A percentile compares a stretch with the other conserved stretches of the same genome.
Conservation (phyloP, 345 rosid genomes). For the Citrus inodora region DNA sequence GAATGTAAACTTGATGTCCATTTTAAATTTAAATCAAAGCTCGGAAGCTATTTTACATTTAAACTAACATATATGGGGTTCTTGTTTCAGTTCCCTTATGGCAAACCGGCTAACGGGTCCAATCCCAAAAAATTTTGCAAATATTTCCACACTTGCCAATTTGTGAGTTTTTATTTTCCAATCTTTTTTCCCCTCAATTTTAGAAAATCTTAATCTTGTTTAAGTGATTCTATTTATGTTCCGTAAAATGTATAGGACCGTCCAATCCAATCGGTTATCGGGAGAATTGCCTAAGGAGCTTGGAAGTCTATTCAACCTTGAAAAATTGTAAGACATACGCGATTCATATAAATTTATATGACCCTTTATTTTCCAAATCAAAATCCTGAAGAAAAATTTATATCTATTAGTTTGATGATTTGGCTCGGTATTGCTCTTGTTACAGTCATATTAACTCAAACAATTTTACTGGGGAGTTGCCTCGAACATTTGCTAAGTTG, state of each 20-base stretch:
- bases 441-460: slow-evolving; percentile 47
- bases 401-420: neutral
- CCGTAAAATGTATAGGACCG: neutral
- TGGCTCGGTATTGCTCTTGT: neutral
- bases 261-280: slow-evolving; percentile 27
- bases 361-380: neutral
- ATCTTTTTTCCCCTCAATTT: neutral
- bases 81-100: slow-evolving; percentile 33
- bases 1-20: no score
- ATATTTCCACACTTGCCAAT: slow-evolving; percentile 30
- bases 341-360: neutral
- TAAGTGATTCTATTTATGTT: neutral
- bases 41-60: no score
- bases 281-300: slow-evolving; percentile 37
- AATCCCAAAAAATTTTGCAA: slow-evolving; percentile 50
- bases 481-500: slow-evolving; percentile 45
- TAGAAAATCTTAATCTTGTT: neutral
- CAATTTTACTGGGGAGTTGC: slow-evolving; percentile 44
- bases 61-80: neutral
- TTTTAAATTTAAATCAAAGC: no score
- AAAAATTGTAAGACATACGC: slow-evolving; percentile 12
- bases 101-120: slow-evolving; percentile 50
- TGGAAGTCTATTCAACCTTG: slow-evolving; percentile 21
- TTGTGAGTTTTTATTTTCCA: slow-evolving; percentile 32
- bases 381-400: neutral